These are phyloP conservation scores for Magnusiomyces sp. DNA, from an alignment of 1,139 yeast genomes.

Conservation along the genomic window DNA sequence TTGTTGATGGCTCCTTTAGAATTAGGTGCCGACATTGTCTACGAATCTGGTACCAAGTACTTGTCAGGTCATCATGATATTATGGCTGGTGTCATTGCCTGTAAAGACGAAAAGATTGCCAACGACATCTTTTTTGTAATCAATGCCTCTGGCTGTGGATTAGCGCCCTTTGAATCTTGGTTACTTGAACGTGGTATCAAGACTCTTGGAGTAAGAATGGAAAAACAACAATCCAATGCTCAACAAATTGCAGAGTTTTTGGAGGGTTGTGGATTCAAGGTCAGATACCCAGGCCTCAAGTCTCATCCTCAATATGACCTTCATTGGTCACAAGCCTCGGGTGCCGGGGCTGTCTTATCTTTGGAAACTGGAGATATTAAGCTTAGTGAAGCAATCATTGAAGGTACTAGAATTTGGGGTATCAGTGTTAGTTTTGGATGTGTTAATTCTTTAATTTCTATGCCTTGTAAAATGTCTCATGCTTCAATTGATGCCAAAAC, in stretches of 20 bases:
- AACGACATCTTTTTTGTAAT: conserved; percentile 65
- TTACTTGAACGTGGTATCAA: conserved; percentile 75
- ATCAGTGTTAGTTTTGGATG: conserved; percentile 93
- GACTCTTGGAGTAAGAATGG: conserved; percentile 75
- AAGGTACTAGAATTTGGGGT: conserved; percentile 66
- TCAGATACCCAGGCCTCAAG: conserved; percentile 76
- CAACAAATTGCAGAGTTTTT: conserved; percentile 66
- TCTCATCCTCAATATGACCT: conserved; percentile 74
- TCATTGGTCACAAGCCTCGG: conserved; percentile 69
- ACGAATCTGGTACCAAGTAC: conserved; percentile 88
- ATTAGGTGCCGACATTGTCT: conserved; percentile 81
- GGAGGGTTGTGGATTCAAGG: conserved; percentile 49
- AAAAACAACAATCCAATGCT: conserved; percentile 80
- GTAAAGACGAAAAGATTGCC: conserved; percentile 53
- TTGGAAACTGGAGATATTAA: conserved; percentile 76
- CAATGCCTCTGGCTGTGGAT: conserved; percentile 85
- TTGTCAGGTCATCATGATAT: conserved; percentile 91
- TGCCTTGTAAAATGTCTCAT: conserved; percentile 94
- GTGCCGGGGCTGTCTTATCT: conserved; percentile 83
- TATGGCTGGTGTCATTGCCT: conserved; percentile 89
- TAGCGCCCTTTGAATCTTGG: conserved; percentile 90
- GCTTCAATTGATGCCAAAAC: conserved; percentile 90
- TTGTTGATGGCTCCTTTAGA: conserved; percentile 75
- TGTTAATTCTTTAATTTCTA: conserved; percentile 79
- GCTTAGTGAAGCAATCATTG: conserved; percentile 65